Evolutionary conservation across 805 yeast genomes (phyloP), one percentile per base, ranked within the genome.

Genomic region (Isabelozyma pseudorhagii): DNA sequence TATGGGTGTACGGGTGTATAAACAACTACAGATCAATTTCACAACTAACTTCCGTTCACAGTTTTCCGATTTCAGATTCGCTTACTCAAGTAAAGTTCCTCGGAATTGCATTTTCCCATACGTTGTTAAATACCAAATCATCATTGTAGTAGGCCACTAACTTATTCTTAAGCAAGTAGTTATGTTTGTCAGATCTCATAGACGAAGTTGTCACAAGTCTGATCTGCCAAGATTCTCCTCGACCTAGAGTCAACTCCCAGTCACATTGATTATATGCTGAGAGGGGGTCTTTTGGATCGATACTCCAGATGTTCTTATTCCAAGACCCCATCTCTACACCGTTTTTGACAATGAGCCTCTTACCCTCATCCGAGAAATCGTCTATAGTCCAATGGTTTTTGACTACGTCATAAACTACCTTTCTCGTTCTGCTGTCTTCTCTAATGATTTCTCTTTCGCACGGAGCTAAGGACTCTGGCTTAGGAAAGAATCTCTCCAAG

Each of bases 231-330:
- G 61, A 63, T 5, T 29, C 21, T 3, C 63, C 69, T 55, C 79
- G 68, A 8, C 77, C 77, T 63, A 73, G 63, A n/a, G 59, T 65
- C 51, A 71, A 64, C 8, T 68, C 68, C 77, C 77, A 75, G 13
- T 52, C 58, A 54, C 75, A 69, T 51, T 69, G 63, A 50, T 68
- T 71, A 40, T 48, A 53, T 2, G 78, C 79, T 29, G 71, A 64
- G 13, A 73, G 53, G 10, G 79, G 79, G 52, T 74, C 71, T 43
- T 58, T 55, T 1, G 63, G 62, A 42, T 64, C 63, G 46, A 74
- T 61, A 44, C 52, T 62, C 73, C 77, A 75, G 9, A 59, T 46
- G 50, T 75, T 75, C 36, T 64, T 67, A 53, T 73, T 75, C 62
- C 64, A 60, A 13, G 70, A 64, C 0, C 78, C 78, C 50, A 70